Evolutionary conservation across 1,284 basidiomycete genomes (phyloP), one percentile per base, ranked within the genome.

Genomic region (Phaffia rhodozyma): DNA sequence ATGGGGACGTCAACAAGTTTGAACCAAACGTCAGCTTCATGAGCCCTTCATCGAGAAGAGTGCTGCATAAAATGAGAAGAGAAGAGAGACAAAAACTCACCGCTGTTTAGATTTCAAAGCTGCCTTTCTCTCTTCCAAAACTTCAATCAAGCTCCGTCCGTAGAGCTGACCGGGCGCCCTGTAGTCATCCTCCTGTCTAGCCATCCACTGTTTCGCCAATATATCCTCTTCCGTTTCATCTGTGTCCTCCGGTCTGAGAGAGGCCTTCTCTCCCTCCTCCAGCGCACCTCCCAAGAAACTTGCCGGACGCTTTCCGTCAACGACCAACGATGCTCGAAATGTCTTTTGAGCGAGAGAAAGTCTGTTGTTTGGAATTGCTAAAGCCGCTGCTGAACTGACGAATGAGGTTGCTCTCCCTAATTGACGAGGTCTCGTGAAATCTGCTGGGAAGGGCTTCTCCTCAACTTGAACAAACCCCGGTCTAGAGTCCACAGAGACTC

Each of bases 61-160:
- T 48, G 6, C 5, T 29, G 13, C 23, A 48, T 1, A 1, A 3
- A n/a, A 34, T 21, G 16, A 57, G 29, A 27, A 30, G 34, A 32
- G 47, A 1, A 49, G 6, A 3, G 20, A 58, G 11, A 4, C 16
- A 43, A 43, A n/a, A 16, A 61, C 64, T 6, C 16, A 66, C 64
- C 56, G 57, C 55, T 66, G 54, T 55, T 57, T 62, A 18, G 43
- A 27, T n/a, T 57, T 62, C 50, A 66, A 16, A 34, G 55, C 59
- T 23, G 38, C 25, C 58, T 66, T 66, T 21, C 65, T 30, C 58
- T 62, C 60, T 47, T 66, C 65, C 3, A 66, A 49, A 13, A 58
- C 60, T 18, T 66, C 65, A 52, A 66, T 66, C 60, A 66, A 38
- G 54, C 65, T 66, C 29, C 65, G 57, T 25, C 65, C 65, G 30